Percentiles rank a stretch among this genome's conserved stretches.
Conservation (phyloP, 2,329 filamentous ascomycete species). For the Penicillium fuscoglaucum region DNA sequence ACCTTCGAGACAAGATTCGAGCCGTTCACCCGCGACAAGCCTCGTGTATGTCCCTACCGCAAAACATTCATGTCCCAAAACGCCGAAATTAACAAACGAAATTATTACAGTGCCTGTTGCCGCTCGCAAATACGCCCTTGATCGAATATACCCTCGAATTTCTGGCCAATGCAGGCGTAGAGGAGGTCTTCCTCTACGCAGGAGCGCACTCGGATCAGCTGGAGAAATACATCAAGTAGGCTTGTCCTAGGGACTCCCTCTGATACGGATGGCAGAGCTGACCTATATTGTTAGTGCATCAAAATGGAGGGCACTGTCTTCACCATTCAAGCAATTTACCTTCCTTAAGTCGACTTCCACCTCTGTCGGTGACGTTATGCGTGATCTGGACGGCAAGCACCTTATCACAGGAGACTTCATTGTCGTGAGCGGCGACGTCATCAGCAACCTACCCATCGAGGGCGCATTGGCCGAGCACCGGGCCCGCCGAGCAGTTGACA, state of each 20-base stretch:
- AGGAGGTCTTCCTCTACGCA: slow-evolving; percentile 90
- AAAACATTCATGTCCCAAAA: not conserved
- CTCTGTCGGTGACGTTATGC: slow-evolving; percentile 90
- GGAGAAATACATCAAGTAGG: slow-evolving; percentile 75
- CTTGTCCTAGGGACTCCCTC: not conserved
- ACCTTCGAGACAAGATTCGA: slow-evolving; percentile 90
- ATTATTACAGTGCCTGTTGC: slow-evolving; percentile 74
- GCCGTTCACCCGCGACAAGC: slow-evolving; percentile 84
- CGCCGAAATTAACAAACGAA: slow-evolving; percentile 1
- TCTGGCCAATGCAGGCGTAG: slow-evolving; percentile 90
- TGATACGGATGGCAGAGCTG: slow-evolving; percentile 9
- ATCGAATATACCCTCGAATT: slow-evolving; percentile 99
- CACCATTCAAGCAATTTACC: slow-evolving; percentile 77
- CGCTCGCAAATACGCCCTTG: slow-evolving; percentile 87
- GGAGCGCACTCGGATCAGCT: slow-evolving; percentile 83
- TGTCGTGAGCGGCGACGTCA: slow-evolving; percentile 86
- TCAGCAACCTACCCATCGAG: slow-evolving; percentile 87
- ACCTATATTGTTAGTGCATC: slow-evolving; percentile 55
- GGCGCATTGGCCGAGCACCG: slow-evolving; percentile 75
- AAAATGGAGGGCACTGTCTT: slow-evolving; percentile 70
- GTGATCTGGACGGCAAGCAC: slow-evolving; percentile 83
- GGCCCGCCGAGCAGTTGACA: slow-evolving; percentile 75
- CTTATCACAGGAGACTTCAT: slow-evolving; percentile 89
- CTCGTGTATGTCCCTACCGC: slow-evolving; percentile 63
- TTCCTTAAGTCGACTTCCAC: slow-evolving; percentile 84